Base-by-base conservation (phyloP, 1,284 basidiomycete genomes). In the Leccinum pallidistipes region DNA sequence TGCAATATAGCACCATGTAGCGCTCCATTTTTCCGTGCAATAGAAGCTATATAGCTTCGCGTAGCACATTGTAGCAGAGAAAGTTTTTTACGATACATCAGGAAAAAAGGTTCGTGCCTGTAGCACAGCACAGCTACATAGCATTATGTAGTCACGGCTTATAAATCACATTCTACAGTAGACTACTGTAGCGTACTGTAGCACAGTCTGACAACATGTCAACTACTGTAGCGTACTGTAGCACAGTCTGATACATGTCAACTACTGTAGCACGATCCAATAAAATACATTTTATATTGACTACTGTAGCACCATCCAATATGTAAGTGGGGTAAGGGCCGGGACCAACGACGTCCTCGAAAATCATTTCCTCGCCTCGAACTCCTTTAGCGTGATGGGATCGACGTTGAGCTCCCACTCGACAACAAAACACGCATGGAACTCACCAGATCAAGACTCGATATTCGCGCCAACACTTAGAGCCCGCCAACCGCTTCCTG, bases 401-500 rank as follows among this genome's bases (percentile, higher is more conserved):
- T 6, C 5, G 34, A 36, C 34, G 34, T 36, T 36, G 34, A 36
- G 34, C 34, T 14, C 34, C 34, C 2, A 36, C 34, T 36, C 34
- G 34, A 36, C 31, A 31, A n/a, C 14, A 53, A 5, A 27, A 31
- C 50, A 12, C 9, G 29, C 16, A 51, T 31, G 32, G 11, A 53
- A 52, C 51, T 52, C 31, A 52, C 51, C 31, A 52, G 29, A 52
- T 87, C 82, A 9, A 90, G 74, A 16, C 66, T 69, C 16, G 77
- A 77, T 55, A 90, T 75, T 56, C 81, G 79, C 34, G 78, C 77
- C 65, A 90, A 66, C 21, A 77, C 73, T 32, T 4, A 10, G 31
- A 32, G n/a, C 82, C 83, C 9, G 74, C 76, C 5, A 91, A 71
- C 60, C 80, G 81, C 61, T 77, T 78, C 5, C 79, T 80, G 2